Evolutionary conservation across 2,329 filamentous ascomycete genomes (phyloP), one percentile per base, ranked within the genome.

Genomic region (Aspergillus pseudoterreus): DNA sequence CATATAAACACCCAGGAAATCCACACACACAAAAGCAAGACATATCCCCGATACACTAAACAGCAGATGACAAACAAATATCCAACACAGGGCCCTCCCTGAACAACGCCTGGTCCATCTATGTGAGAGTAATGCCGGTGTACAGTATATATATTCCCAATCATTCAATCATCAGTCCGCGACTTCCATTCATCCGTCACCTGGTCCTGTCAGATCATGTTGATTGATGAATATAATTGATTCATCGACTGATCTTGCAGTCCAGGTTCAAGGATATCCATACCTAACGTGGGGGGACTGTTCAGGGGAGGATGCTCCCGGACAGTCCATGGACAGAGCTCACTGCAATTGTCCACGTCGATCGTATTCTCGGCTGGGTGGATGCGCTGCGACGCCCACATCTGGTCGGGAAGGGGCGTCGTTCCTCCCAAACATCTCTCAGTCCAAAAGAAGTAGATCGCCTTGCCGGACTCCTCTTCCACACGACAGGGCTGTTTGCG

Each of bases 311-410:
- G 69, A 46, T 72, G 70, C 49, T 70, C 66, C 21, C 69, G 66
- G 8, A 72, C 58, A 6, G 69, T 71, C 69, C 69, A 72, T 8
- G 69, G 70, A 48, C 70, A 72, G 9, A 71, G 56, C 54, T 71
- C 68, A 48, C 63, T 68, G 59, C 68, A 72, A 44, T 68, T 71
- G 15, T 70, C 67, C 50, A 67, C 57, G 32, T 64, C 58, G n/a
- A 69, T 58, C 10, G 63, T 57, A 3, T 62, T 59, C 35, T 70
- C 67, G 6, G 69, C 68, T 2, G 70, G 70, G 50, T 72, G 70
- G 4, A 70, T 71, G 24, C 70, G 61, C 53, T 72, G 70, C 6
- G 55, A 55, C 10, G 60, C 70, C 68, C 70, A 72, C 9, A 50
- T 49, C 27, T 54, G 42, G 53, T 71, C 70, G 1, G 70, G 70